Evolutionary conservation across 2,329 filamentous ascomycete genomes (phyloP).

Genomic region (Sporothrix globosa): DNA sequence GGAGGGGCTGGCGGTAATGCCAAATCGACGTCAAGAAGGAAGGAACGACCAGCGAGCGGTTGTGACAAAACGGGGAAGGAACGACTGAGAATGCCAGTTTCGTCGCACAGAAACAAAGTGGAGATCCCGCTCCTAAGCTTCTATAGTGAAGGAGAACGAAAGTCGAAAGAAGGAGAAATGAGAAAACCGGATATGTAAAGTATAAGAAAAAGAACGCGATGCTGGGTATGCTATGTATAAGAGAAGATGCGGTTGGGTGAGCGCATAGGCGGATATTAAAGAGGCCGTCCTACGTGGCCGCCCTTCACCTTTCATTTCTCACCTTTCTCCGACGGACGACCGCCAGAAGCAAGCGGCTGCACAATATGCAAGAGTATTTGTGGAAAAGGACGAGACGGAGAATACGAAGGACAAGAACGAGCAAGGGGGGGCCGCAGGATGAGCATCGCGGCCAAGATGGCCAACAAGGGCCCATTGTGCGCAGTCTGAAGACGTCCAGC

Average conservation of each 20-base stretch:
- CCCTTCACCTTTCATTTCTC: neutral
- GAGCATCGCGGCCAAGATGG: neutral
- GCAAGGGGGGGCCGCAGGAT: neutral
- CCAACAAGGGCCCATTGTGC: neutral
- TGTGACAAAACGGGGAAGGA: constrained; percentile 27
- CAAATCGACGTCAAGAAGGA: constrained; percentile 20
- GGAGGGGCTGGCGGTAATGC: constrained; percentile 15
- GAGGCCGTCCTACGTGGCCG: constrained; percentile 13
- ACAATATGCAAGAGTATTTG: no score
- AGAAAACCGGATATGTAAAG: neutral
- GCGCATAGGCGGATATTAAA: neutral
- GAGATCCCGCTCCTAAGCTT: neutral
- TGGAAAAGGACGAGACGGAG: neutral
- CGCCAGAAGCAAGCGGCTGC: neutral
- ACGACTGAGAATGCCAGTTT: constrained; percentile 16
- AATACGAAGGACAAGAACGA: neutral
- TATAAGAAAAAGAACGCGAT: neutral
- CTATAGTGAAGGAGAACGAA: neutral
- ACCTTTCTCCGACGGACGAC: neutral
- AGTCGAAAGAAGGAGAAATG: neutral
- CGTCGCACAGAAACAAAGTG: neutral
- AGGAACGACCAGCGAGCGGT: constrained; percentile 1
- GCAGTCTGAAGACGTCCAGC: neutral
- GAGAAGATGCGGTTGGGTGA: neutral
- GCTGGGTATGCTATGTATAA: neutral